Percentiles rank a stretch among this genome's conserved stretches.
phyloP scores from a whole-genome alignment of 768 basidiomycete species.

The Lactifluus echinatus region DNA sequence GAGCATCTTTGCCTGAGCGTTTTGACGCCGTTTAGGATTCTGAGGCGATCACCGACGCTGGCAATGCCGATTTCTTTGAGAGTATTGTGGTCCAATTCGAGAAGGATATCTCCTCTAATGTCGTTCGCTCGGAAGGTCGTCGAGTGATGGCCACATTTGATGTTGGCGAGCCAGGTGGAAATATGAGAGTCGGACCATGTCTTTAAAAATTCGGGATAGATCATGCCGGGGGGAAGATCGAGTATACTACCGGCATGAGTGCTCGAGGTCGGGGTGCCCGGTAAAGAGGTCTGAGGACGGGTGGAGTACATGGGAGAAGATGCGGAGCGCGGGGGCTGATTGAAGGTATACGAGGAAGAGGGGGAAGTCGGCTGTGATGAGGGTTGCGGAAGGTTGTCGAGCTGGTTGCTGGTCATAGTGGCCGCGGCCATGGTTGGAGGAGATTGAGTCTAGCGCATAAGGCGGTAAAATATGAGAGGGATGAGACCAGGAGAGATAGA shows the following conservation, averaged over 20 bases:
- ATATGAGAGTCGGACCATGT: constrained; percentile 70
- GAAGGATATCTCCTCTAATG: constrained; percentile 82
- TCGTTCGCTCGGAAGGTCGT: constrained; percentile 74
- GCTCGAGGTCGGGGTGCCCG: constrained; percentile 33
- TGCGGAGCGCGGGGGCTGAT: constrained; percentile 28
- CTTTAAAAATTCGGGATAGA: constrained; percentile 54
- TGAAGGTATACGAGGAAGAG: constrained; percentile 30
- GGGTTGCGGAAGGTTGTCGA: constrained; percentile 33
- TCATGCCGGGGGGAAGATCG: constrained; percentile 51
- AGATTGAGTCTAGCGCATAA: no score
- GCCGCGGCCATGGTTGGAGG: constrained; percentile 19
- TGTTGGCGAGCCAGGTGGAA: constrained; percentile 68
- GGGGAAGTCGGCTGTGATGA: constrained; percentile 31
- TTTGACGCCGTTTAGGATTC: constrained; percentile 82
- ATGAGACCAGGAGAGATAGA: no score
- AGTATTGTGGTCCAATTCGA: constrained; percentile 82
- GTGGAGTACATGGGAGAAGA: constrained; percentile 32
- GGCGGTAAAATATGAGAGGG: no score
- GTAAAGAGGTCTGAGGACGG: constrained; percentile 36
- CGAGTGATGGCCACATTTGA: constrained; percentile 64
- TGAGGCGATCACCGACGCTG: constrained; percentile 86
- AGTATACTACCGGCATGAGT: constrained; percentile 27
- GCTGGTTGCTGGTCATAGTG: constrained; percentile 23
- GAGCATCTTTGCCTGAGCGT: constrained; percentile 53
- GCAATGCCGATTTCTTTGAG: constrained; percentile 86